These are phyloP conservation scores for Trichosanthes cucumerina DNA, from an alignment of 306 rosid species.

Conservation along the genomic window DNA sequence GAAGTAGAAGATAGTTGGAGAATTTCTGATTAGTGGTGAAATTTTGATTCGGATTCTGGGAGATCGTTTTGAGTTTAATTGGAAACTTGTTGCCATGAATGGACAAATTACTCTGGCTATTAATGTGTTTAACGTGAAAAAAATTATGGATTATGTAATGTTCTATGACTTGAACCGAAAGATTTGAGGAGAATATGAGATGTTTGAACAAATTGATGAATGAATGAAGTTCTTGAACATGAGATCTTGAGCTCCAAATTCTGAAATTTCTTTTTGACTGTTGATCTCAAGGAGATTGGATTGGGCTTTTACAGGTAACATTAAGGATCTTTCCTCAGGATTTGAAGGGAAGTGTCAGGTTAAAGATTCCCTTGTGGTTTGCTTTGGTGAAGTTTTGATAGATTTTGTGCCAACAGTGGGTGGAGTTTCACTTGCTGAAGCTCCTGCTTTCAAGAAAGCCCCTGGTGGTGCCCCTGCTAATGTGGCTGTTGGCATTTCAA, in stretches of 20 bases:
- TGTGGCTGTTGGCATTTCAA: constrained; percentile 79
- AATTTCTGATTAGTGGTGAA: background rate
- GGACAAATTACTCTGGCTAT: background rate
- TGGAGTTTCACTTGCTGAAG: constrained; percentile 88
- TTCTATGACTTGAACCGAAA: background rate
- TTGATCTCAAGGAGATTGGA: constrained; percentile 17
- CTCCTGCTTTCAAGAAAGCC: constrained; percentile 83
- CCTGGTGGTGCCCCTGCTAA: constrained; percentile 99
- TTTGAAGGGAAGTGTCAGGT: constrained; percentile 11
- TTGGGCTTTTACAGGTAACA: constrained; percentile 25
- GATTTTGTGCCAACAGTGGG: constrained; percentile 74
- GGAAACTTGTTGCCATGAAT: background rate
- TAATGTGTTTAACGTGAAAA: background rate
- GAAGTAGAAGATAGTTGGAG: background rate
- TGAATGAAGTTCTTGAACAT: background rate
- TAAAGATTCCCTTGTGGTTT: constrained; percentile 37
- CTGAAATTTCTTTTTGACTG: background rate
- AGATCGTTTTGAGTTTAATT: background rate
- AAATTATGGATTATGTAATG: background rate
- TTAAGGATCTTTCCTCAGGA: constrained; percentile 15
- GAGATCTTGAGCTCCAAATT: background rate
- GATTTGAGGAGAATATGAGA: background rate
- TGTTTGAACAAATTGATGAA: background rate
- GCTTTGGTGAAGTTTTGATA: constrained; percentile 54
- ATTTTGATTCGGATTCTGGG: background rate